phyloP scores from a whole-genome alignment of 768 basidiomycete species.

The Kwoniella botswanensis region DNA sequence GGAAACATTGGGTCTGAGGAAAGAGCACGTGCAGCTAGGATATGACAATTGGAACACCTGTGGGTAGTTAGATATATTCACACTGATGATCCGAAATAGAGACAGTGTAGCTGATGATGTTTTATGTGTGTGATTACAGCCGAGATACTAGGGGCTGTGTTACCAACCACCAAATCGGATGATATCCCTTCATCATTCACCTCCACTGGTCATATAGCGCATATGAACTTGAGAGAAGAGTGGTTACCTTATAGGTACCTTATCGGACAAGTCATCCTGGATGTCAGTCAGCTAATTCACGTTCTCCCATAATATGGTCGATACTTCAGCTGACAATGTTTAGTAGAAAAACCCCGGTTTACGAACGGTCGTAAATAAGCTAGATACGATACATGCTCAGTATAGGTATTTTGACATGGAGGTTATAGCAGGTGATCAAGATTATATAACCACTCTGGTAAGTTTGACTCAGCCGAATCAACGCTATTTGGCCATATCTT shows the following conservation, averaged over 20 bases:
- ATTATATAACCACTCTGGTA: slow-evolving; percentile 87
- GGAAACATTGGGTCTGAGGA: slow-evolving; percentile 66
- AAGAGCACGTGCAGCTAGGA: slow-evolving; percentile 69
- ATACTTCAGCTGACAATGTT: not conserved
- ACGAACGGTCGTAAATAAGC: slow-evolving; percentile 92
- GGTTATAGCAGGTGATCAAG: slow-evolving; percentile 83
- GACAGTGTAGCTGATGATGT: not conserved
- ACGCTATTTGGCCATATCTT: not conserved
- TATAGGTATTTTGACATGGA: slow-evolving; percentile 98
- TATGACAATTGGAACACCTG: slow-evolving; percentile 91
- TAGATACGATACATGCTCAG: slow-evolving; percentile 78
- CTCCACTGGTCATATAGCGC: slow-evolving; percentile 88
- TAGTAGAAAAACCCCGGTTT: slow-evolving; percentile 81
- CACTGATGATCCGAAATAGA: not conserved
- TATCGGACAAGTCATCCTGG: slow-evolving; percentile 89
- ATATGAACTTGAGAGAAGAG: slow-evolving; percentile 86
- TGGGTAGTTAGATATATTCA: slow-evolving; percentile 53
- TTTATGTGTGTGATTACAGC: slow-evolving; percentile 24
- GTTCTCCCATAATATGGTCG: not conserved
- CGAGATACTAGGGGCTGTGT: slow-evolving; percentile 77
- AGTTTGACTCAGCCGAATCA: slow-evolving; percentile 48
- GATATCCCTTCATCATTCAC: slow-evolving; percentile 87
- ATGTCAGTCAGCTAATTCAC: slow-evolving; percentile 64
- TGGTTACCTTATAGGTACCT: slow-evolving; percentile 88
- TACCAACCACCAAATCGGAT: slow-evolving; percentile 77